phyloP scores from a whole-genome alignment of 495 filamentous ascomycete species.

The Venustampulla echinocandica region DNA sequence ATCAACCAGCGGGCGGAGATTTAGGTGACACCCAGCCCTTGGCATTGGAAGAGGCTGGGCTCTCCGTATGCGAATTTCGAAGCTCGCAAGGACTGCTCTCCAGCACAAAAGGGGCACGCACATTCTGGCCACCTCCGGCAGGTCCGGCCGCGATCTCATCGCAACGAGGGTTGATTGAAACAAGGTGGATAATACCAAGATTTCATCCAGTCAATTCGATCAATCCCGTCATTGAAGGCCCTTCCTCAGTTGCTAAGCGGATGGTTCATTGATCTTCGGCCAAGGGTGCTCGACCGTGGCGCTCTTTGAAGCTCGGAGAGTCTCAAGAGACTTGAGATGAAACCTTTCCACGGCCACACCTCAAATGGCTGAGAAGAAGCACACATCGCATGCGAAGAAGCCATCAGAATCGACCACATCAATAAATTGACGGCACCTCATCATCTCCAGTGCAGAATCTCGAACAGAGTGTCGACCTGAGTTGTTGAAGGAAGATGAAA shows the following conservation, averaged over 20 bases:
- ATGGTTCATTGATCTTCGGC: constrained; percentile 1
- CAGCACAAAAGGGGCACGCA: not conserved
- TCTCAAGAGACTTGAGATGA: constrained; percentile 23
- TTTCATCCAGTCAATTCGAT: constrained; percentile 3
- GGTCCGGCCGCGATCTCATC: not conserved
- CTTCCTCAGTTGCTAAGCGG: not conserved
- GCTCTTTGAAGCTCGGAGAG: constrained; percentile 19
- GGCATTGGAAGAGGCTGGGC: too few species aligned
- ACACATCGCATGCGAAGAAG: too few species aligned
- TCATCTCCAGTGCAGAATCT: too few species aligned
- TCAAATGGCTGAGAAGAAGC: too few species aligned
- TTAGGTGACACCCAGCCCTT: too few species aligned
- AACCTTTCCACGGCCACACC: constrained; percentile 10
- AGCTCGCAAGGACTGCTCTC: not conserved
- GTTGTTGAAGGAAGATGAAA: too few species aligned
- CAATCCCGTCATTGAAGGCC: too few species aligned
- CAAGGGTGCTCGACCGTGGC: constrained; percentile 9
- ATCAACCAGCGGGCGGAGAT: too few species aligned
- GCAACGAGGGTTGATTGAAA: not conserved
- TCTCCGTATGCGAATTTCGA: too few species aligned
- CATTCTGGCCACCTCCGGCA: not conserved
- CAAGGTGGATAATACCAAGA: not conserved
- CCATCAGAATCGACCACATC: too few species aligned
- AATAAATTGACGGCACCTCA: too few species aligned
- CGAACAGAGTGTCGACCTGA: too few species aligned